Evolutionary conservation across 2,329 filamentous ascomycete species (phyloP), one percentile per base, ranked within the genome.

Genomic region (Emydomyces testavorans): DNA sequence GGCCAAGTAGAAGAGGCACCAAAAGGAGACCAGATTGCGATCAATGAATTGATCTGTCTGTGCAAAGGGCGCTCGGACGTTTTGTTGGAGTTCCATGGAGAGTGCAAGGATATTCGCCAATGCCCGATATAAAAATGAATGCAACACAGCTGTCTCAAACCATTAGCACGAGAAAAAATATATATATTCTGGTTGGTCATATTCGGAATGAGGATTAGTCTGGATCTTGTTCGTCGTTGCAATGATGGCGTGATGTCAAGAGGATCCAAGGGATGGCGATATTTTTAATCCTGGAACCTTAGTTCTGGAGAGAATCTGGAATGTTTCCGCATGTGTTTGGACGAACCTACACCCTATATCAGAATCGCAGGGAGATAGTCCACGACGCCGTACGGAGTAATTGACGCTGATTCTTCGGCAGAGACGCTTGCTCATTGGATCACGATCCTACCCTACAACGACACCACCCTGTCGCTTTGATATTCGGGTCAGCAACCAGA

Each of bases 241-340:
- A n/a, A n/a, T n/a, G 37, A 42, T 48, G 46, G 46, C 46, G 46
- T 48, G 46, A 48, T 48, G 42, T 41, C 43, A 23, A 43, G 39
- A 48, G 36, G 31, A 42, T 21, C 24, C 38, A 42, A 41, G 31
- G 39, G 46, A 36, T 37, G 37, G 15, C 34, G 26, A 43, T 2
- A 20, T 18, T 6, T 28, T 42, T 34, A 29, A 42, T 38, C 46
- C 46, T 37, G 38, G 38, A 42, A 35, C 37, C 39, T n/a, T 21
- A 29, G 38, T 37, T 21, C 38, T 35, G 24, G 24, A 11, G 20
- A 20, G 8, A 40, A 48, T 48, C 46, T 48, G 46, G 39, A 48
- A 48, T 48, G 38, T 43, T 48, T 41, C 39, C 43, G 46, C 29
- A 37, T 48, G 46, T 29, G 46, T 38, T 43, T 48, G 35, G 39